Conservation (phyloP, 176 grass and related monocot genomes). For the Saccharum spontaneum region DNA sequence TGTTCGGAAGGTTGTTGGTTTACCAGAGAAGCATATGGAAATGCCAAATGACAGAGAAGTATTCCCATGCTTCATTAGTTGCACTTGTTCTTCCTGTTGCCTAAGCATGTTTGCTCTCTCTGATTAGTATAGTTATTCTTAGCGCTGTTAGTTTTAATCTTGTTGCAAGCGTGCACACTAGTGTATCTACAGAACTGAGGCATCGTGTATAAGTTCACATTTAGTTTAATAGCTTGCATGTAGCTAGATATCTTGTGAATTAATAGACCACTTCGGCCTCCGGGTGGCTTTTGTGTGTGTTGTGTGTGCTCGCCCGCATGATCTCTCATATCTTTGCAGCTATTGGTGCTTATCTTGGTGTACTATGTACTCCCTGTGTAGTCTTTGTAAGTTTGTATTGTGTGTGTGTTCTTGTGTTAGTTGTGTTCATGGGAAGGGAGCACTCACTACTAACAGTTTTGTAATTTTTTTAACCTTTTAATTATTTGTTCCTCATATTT, state of each 20-base stretch:
- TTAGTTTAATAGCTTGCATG: not conserved
- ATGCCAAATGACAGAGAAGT: conserved; percentile 85
- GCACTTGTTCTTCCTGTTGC: conserved; percentile 33
- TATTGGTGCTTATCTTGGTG: not conserved
- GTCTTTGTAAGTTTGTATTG: not conserved
- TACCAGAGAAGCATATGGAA: conserved; percentile 62
- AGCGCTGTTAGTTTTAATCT: not conserved
- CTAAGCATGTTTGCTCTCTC: not conserved
- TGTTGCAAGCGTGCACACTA: not conserved
- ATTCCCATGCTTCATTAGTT: conserved; percentile 36
- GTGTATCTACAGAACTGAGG: not conserved
- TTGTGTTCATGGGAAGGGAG: not conserved
- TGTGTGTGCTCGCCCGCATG: not conserved
- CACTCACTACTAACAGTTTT: not conserved
- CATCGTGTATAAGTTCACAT: not conserved
- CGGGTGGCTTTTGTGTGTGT: not conserved
- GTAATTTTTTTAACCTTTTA: not conserved
- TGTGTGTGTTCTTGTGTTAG: not conserved
- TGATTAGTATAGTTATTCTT: conserved; percentile 1
- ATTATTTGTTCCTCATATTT: not conserved
- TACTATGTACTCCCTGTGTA: not conserved
- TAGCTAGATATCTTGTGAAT: not conserved
- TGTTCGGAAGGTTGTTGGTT: conserved; percentile 88
- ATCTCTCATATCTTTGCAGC: not conserved
- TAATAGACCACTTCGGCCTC: not conserved